These are phyloP conservation scores for Dactylellina drechsleri DNA, from an alignment of 2,329 filamentous ascomycete genomes.

Conservation along the genomic window DNA sequence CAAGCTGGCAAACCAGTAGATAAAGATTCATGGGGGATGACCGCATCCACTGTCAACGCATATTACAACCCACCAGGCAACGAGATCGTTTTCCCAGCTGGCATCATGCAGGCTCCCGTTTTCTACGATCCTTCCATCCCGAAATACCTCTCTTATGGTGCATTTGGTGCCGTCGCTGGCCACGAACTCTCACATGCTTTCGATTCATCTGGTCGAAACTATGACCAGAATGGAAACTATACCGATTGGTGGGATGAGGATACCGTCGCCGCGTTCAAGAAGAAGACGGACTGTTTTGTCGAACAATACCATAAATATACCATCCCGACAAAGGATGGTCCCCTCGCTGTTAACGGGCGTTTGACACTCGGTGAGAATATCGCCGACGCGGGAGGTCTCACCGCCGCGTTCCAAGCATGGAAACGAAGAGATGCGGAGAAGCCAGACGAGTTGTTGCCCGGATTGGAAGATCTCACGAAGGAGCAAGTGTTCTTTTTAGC, in stretches of 20 bases:
- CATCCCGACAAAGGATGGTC: constrained; percentile 68
- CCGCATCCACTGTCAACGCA: constrained; percentile 72
- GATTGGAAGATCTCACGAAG: constrained; percentile 71
- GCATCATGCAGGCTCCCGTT: constrained; percentile 75
- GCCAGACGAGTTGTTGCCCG: constrained; percentile 69
- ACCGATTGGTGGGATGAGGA: constrained; percentile 74
- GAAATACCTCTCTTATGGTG: constrained; percentile 74
- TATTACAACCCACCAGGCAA: constrained; percentile 74
- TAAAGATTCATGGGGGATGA: constrained; percentile 71
- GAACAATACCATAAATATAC: constrained; percentile 74
- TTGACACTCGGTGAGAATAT: constrained; percentile 77
- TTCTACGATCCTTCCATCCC: constrained; percentile 71
- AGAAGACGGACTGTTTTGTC: constrained; percentile 73
- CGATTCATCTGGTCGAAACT: constrained; percentile 73
- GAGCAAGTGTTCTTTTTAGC: constrained; percentile 77
- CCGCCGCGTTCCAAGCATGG: constrained; percentile 73
- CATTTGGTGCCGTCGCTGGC: constrained; percentile 73
- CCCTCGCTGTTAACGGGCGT: constrained; percentile 71
- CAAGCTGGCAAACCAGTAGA: constrained; percentile 71
- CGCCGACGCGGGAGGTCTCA: constrained; percentile 74
- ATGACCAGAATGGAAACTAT: constrained; percentile 72
- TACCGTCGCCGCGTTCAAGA: constrained; percentile 70
- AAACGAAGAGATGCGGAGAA: constrained; percentile 68
- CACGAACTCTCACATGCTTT: constrained; percentile 78
- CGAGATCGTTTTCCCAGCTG: constrained; percentile 75